Evolutionary conservation across 495 filamentous ascomycete genomes (phyloP).

Genomic region (Neurospora hispaniola): DNA sequence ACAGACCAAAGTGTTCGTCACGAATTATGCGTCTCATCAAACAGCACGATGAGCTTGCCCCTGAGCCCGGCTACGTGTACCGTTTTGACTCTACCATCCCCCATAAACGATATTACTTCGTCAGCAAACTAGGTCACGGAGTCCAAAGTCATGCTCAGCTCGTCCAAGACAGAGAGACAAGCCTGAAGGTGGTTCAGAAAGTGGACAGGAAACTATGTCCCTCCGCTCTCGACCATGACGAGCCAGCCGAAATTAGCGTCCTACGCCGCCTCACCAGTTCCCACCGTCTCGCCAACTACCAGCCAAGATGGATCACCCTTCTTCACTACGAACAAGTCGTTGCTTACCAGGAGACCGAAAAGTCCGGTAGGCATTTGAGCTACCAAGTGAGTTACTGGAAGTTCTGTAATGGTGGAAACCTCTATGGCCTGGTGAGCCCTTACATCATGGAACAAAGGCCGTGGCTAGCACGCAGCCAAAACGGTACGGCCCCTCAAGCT

Average conservation of each 20-base stretch:
- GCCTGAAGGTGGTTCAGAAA: slow-evolving; percentile 3
- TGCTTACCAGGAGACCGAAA: background rate
- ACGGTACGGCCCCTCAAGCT: background rate
- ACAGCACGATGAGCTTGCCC: background rate
- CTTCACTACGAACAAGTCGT: background rate
- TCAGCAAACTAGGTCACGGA: background rate
- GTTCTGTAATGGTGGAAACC: slow-evolving; percentile 1
- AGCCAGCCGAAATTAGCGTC: slow-evolving; percentile 1
- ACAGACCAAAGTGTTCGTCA: background rate
- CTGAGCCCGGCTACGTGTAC: background rate
- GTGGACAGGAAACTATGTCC: background rate
- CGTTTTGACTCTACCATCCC: background rate
- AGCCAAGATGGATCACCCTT: background rate
- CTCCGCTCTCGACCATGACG: background rate
- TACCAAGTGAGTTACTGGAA: slow-evolving; percentile 3
- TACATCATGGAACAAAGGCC: background rate
- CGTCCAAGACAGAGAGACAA: background rate
- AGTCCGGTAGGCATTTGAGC: background rate
- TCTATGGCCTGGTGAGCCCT: background rate
- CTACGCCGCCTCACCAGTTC: slow-evolving; percentile 1
- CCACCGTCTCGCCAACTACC: background rate
- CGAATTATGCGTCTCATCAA: background rate
- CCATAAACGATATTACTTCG: background rate
- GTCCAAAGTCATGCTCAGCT: slow-evolving; percentile 6
- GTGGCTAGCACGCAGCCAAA: background rate